Evolutionary conservation across 1,139 yeast species (phyloP).

Genomic region (Sugiyamaella xylanicola): DNA sequence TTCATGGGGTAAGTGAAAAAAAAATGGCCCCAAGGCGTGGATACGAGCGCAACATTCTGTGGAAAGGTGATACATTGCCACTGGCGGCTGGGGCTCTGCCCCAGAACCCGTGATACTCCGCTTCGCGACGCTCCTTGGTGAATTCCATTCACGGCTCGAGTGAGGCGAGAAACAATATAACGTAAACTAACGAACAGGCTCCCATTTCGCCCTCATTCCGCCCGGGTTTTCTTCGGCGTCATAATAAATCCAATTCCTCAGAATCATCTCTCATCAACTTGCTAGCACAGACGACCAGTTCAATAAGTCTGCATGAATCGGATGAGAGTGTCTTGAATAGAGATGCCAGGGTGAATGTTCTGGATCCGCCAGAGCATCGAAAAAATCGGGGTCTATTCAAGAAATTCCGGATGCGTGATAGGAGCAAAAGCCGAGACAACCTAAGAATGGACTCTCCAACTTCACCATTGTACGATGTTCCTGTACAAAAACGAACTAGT

Average conservation of each 20-base stretch:
- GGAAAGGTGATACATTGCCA: no score
- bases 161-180: not conserved
- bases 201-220: constrained; percentile 49
- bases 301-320: constrained; percentile 12
- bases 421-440: constrained; percentile 29
- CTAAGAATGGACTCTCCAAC: constrained; percentile 27
- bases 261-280: constrained; percentile 44
- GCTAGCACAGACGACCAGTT: constrained; percentile 6
- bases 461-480: constrained; percentile 21
- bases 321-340: constrained; percentile 7
- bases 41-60: no score
- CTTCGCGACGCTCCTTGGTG: not conserved
- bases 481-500: not conserved
- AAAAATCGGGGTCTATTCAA: constrained; percentile 26
- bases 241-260: constrained; percentile 58
- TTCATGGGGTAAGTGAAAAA: constrained; percentile 25
- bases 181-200: constrained; percentile 22
- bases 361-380: constrained; percentile 14
- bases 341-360: constrained; percentile 5
- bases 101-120: no score
- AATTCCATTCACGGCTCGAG: not conserved
- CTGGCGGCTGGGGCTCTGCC: not conserved
- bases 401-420: constrained; percentile 25
- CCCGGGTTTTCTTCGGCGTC: constrained; percentile 59
- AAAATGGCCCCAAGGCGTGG: no score